Evolutionary conservation across 208 protist genomes (phyloP).

Genomic region (Crithidia expoeki): DNA sequence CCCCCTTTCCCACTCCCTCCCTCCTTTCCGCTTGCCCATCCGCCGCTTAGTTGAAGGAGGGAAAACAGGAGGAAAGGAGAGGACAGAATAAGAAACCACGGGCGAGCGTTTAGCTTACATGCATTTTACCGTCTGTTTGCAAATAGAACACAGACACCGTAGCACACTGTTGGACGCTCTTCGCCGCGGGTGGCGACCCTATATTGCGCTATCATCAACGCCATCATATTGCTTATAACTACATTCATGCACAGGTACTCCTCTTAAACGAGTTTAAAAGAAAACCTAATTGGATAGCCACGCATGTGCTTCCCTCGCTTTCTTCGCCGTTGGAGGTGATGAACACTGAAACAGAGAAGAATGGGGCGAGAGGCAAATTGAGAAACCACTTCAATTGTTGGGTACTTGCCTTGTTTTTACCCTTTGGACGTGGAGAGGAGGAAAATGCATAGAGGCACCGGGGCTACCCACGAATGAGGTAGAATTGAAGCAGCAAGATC

Average conservation of each 20-base stretch:
- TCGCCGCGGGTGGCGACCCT: neutral
- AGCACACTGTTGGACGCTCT: neutral
- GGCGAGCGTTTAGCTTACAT: no score
- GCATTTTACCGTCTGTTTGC: no score
- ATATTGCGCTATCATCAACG: neutral
- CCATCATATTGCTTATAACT: constrained; percentile 1
- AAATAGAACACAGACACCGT: neutral
- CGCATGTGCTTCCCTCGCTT: no score
- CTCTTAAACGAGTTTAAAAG: neutral
- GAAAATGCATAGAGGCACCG: no score
- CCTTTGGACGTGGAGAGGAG: no score
- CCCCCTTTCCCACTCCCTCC: neutral
- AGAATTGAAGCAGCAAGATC: no score
- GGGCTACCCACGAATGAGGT: no score
- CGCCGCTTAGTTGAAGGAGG: no score
- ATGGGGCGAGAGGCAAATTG: neutral
- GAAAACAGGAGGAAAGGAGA: neutral
- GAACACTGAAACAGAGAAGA: neutral
- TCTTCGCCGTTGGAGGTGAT: neutral
- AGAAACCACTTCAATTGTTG: no score
- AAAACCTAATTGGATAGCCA: no score
- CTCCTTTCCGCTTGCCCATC: neutral
- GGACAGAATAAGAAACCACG: no score
- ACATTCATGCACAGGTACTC: neutral
- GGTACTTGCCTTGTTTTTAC: no score